Evolutionary conservation across 2,329 filamentous ascomycete species (phyloP).

Genomic region (Escovopsis sp.): DNA sequence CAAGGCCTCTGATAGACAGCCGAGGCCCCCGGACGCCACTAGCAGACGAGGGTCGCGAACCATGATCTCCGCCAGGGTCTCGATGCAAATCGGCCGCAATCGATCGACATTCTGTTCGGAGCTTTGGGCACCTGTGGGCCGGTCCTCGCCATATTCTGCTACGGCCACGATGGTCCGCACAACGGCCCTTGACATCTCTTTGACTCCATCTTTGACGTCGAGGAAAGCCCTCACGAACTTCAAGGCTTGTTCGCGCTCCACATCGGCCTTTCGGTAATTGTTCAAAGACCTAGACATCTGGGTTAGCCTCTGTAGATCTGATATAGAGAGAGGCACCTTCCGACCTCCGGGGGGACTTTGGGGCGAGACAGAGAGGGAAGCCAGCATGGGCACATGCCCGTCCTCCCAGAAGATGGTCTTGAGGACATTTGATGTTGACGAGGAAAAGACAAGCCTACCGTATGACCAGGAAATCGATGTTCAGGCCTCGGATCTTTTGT

Average conservation of each 20-base stretch:
- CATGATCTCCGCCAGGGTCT: constrained; percentile 85
- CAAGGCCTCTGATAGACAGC: constrained; percentile 78
- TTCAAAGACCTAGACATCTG: constrained; percentile 50
- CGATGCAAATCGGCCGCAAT: constrained; percentile 74
- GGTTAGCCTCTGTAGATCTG: too few relatives aligned
- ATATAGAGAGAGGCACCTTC: too few relatives aligned
- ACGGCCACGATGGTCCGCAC: constrained; percentile 83
- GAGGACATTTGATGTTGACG: not conserved
- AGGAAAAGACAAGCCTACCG: constrained; percentile 13
- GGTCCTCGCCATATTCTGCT: constrained; percentile 75
- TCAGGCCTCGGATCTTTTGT: constrained; percentile 70
- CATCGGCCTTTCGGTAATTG: constrained; percentile 91
- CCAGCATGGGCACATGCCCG: too few relatives aligned
- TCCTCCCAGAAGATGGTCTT: too few relatives aligned
- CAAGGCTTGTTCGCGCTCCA: constrained; percentile 89
- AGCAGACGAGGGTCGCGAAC: constrained; percentile 71
- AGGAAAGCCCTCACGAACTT: constrained; percentile 93
- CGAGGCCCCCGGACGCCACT: constrained; percentile 69
- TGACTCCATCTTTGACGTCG: constrained; percentile 83
- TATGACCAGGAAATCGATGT: constrained; percentile 86
- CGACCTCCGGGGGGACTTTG: too few relatives aligned
- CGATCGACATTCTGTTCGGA: constrained; percentile 67
- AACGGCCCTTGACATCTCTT: constrained; percentile 73
- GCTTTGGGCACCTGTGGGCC: constrained; percentile 56
- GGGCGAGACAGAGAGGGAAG: too few relatives aligned